phyloP scores from a whole-genome alignment of 257 asterid species.

The Solanum megistacrolobum region DNA sequence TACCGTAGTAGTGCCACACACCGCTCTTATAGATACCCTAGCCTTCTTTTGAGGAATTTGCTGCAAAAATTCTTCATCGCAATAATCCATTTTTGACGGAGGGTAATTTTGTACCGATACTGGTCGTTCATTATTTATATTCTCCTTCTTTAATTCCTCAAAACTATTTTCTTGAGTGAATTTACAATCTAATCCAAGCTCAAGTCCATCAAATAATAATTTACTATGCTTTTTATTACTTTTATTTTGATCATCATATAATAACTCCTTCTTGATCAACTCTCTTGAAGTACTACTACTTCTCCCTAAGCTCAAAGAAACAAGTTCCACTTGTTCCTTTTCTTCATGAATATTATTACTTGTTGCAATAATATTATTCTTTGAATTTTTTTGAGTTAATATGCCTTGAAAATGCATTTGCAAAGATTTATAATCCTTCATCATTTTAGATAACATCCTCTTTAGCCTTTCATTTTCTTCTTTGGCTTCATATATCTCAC shows the following conservation, averaged over 20 bases:
- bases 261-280: neutral
- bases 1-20: conserved; percentile 44
- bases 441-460: conserved; percentile 11
- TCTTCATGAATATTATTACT: neutral
- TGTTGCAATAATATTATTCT: conserved; percentile 1
- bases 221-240: neutral
- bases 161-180: neutral
- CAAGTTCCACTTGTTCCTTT: conserved; percentile 17
- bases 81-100: neutral
- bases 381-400: neutral
- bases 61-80: conserved; percentile 15
- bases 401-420: conserved; percentile 17
- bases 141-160: neutral
- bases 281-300: conserved; percentile 2
- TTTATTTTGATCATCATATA: neutral
- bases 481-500: conserved; percentile 30
- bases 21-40: conserved; percentile 45
- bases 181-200: conserved; percentile 24
- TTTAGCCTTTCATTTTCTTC: conserved; percentile 36
- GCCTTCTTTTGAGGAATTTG: conserved; percentile 34
- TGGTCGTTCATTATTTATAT: neutral
- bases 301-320: conserved; percentile 37
- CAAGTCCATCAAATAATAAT: conserved; percentile 17
- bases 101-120: neutral
- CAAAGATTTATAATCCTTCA: conserved; percentile 22